Base-by-base conservation (phyloP, 2,329 filamentous ascomycete genomes). In the Coniochaeta prunicola region DNA sequence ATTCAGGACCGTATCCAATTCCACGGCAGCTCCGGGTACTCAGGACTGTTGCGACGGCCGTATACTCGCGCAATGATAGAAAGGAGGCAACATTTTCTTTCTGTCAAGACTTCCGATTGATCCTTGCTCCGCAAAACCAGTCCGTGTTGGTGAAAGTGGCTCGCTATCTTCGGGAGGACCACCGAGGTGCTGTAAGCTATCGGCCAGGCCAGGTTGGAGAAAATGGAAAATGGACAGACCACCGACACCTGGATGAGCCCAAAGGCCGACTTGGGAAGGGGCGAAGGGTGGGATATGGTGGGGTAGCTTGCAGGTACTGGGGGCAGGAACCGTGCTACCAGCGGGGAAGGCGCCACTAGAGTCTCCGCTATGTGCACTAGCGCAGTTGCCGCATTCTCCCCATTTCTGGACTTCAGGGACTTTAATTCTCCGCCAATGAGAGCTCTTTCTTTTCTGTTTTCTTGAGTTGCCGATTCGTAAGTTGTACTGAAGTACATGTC, bases 401-500 rank as follows among this genome's bases (percentile, higher is more conserved):
- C 53, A 56, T 56, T 56, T 38, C 54, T 38, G 54, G 33, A 56
- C 24, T 53, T 56, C 24, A 38, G 54, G 54, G n/a, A 42, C 54
- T 26, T 13, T 26, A 30, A 56, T 56, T 56, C 21, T 56, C 54
- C 54, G 36, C 54, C 54, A 56, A 56, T 56, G 9, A 34, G 9
- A 55, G 13, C 2, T 4, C 15, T 26, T 5, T 26, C 17, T 28
- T 50, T 50, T 9, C n/a, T 28, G 17, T 5, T 2, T 21, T 30
- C 45, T 13, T 30, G n/a, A 26, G 45, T 28, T 50, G 21, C 26
- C 26, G 21, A 28, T 17, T 50, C 24, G 24, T 30, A 50, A 50
- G n/a, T n/a, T n/a, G n/a, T n/a, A n/a, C n/a, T 5, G 13, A 34
- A 34, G 31, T 34, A 34, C 31, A 15, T 26, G 19, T 50, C 21